Percentiles rank a stretch among this genome's conserved stretches.
Conservation (phyloP, 208 protist genomes). For the Giardia duodenalis region DNA sequence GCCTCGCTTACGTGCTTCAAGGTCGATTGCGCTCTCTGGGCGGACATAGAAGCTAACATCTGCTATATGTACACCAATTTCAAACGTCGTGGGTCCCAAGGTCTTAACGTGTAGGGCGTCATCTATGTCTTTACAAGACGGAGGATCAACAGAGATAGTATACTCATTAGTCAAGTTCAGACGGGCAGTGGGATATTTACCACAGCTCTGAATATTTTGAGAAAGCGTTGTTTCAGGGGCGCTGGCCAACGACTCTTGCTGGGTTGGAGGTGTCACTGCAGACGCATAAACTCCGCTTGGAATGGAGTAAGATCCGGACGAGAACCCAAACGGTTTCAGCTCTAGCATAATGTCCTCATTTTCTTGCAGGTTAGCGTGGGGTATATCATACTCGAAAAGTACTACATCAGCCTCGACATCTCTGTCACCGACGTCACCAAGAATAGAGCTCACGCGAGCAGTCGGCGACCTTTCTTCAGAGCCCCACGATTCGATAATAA, state of each 20-base stretch:
- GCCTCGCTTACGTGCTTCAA: conserved; percentile 68
- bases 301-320: neutral
- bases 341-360: neutral
- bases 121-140: conserved; percentile 66
- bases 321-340: neutral
- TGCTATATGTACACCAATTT: conserved; percentile 87
- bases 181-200: conserved; percentile 56
- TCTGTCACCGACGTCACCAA: conserved; percentile 73
- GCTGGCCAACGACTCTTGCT: too few species aligned
- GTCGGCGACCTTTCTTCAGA: conserved; percentile 63
- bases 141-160: conserved; percentile 73
- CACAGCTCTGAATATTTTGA: conserved; percentile 60
- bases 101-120: conserved; percentile 52
- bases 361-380: neutral
- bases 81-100: conserved; percentile 54
- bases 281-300: neutral
- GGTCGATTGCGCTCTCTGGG: conserved; percentile 68
- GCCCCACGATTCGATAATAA: conserved; percentile 79
- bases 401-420: conserved; percentile 74
- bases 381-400: conserved; percentile 68
- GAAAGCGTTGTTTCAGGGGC: conserved; percentile 33
- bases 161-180: conserved; percentile 64
- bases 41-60: conserved; percentile 81
- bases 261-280: neutral
- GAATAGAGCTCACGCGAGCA: conserved; percentile 68